Evolutionary conservation across 2,329 filamentous ascomycete species (phyloP).

Genomic region (Aspergillus alliaceus): DNA sequence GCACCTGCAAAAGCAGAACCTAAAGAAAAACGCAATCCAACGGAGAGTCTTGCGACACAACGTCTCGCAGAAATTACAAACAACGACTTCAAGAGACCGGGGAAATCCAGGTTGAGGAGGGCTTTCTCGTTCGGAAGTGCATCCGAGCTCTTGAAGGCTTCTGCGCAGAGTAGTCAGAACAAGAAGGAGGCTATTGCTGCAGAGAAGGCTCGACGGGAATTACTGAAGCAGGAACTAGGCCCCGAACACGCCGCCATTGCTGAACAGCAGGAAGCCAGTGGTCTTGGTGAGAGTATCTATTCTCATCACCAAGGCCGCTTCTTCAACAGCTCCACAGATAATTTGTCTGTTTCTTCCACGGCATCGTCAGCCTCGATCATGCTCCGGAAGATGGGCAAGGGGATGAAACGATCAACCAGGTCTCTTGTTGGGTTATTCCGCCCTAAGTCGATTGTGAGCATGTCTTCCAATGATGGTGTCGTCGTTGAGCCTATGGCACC

Average conservation of each 20-base stretch:
- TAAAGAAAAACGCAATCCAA: constrained; percentile 34
- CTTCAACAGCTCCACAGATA: constrained; percentile 90
- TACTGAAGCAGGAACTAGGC: constrained; percentile 68
- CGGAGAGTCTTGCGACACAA: constrained; percentile 71
- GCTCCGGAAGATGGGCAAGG: constrained; percentile 95
- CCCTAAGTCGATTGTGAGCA: constrained; percentile 85
- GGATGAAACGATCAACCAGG: constrained; percentile 91
- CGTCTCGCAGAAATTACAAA: constrained; percentile 86
- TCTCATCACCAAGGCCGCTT: constrained; percentile 73
- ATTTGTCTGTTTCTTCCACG: constrained; percentile 60
- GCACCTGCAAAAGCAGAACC: constrained; percentile 15
- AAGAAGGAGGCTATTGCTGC: constrained; percentile 48
- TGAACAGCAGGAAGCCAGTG: constrained; percentile 85
- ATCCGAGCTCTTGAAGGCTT: constrained; percentile 79
- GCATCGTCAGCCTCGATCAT: constrained; percentile 52
- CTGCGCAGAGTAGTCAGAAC: constrained; percentile 59
- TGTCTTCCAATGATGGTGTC: constrained; percentile 64
- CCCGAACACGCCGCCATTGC: constrained; percentile 90
- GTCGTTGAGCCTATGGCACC: constrained; percentile 68
- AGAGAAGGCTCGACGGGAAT: constrained; percentile 64
- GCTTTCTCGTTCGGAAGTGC: constrained; percentile 97
- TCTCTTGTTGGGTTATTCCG: constrained; percentile 93
- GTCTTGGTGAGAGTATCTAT: constrained; percentile 92
- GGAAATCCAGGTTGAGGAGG: constrained; percentile 80
- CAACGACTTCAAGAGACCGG: constrained; percentile 73